Conservation (phyloP, 345 rosid species). For the Euphorbia pulcherrima region DNA sequence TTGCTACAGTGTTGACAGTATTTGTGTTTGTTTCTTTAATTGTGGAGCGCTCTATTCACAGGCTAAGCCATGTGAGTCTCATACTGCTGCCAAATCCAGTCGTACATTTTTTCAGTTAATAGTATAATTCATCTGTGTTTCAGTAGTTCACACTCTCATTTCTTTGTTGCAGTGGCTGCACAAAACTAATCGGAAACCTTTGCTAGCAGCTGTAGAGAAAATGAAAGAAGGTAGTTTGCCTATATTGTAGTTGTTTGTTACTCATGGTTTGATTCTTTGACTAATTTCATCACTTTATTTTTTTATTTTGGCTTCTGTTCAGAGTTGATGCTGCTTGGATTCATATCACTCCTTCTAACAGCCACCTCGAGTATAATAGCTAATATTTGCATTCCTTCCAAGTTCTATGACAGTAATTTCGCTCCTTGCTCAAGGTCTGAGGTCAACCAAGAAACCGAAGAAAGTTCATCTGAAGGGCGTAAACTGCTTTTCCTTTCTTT, state of each 20-base stretch:
- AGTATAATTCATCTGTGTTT: background rate
- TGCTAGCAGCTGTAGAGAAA: conserved; percentile 82
- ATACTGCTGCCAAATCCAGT: background rate
- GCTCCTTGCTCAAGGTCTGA: conserved; percentile 73
- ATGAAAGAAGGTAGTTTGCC: conserved; percentile 82
- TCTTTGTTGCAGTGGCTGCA: conserved; percentile 64
- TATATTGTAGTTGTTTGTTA: background rate
- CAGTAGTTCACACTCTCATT: conserved; percentile 3
- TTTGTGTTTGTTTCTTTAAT: conserved; percentile 76
- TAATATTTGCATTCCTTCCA: conserved; percentile 77
- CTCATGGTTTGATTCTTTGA: background rate
- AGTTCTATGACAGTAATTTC: conserved; percentile 66
- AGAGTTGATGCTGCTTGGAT: conserved; percentile 98
- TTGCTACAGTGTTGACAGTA: conserved; percentile 83
- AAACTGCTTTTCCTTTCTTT: conserved; percentile 38
- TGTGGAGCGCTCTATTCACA: conserved; percentile 82
- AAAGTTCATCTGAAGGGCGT: conserved; percentile 44
- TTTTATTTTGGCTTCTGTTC: conserved; percentile 23
- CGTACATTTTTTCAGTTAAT: background rate
- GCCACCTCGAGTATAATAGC: conserved; percentile 81
- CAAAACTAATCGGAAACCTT: conserved; percentile 70
- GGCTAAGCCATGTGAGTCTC: conserved; percentile 62
- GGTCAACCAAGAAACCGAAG: conserved; percentile 46
- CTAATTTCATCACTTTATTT: conserved; percentile 7
- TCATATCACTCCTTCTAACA: conserved; percentile 87